phyloP scores from a whole-genome alignment of 2,329 filamentous ascomycete species.

The Emydomyces testavorans region DNA sequence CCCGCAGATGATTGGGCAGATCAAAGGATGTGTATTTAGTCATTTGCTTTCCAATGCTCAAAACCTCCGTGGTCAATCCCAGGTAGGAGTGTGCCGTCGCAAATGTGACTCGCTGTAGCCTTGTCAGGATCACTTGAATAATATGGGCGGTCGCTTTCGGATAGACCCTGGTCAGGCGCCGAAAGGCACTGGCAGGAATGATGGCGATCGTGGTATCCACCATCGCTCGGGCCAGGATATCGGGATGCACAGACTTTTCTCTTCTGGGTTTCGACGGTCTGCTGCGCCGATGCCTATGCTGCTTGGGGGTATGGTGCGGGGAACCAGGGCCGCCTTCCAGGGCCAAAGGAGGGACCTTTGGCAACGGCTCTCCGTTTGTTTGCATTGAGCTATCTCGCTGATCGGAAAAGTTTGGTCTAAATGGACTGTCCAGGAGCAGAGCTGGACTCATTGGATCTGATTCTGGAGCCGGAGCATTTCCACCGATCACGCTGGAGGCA shows the following conservation, averaged over 20 bases:
- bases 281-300: slow-evolving; percentile 29
- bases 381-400: slow-evolving; percentile 14
- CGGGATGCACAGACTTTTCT: slow-evolving; percentile 73
- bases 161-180: slow-evolving; percentile 82
- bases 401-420: slow-evolving; percentile 19
- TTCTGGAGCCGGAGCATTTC: slow-evolving; percentile 25
- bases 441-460: slow-evolving; percentile 33
- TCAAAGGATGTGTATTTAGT: slow-evolving; percentile 85
- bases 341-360: slow-evolving; percentile 62
- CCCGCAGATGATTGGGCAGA: slow-evolving; percentile 78
- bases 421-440: slow-evolving; percentile 23
- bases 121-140: slow-evolving; percentile 89
- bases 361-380: slow-evolving; percentile 31
- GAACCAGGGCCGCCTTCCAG: slow-evolving; percentile 32
- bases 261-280: slow-evolving; percentile 31
- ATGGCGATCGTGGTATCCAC: slow-evolving; percentile 97
- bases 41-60: slow-evolving; percentile 89
- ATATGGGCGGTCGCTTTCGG: slow-evolving; percentile 95
- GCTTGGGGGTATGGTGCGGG: slow-evolving; percentile 13
- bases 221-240: slow-evolving; percentile 91
- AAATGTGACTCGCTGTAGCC: slow-evolving; percentile 86
- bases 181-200: slow-evolving; percentile 91
- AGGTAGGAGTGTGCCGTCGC: slow-evolving; percentile 92
- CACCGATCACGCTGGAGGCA: slow-evolving; percentile 24
- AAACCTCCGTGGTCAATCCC: slow-evolving; percentile 77